Conservation (phyloP, 169 alveolate species). For the Perkinsus olseni region DNA sequence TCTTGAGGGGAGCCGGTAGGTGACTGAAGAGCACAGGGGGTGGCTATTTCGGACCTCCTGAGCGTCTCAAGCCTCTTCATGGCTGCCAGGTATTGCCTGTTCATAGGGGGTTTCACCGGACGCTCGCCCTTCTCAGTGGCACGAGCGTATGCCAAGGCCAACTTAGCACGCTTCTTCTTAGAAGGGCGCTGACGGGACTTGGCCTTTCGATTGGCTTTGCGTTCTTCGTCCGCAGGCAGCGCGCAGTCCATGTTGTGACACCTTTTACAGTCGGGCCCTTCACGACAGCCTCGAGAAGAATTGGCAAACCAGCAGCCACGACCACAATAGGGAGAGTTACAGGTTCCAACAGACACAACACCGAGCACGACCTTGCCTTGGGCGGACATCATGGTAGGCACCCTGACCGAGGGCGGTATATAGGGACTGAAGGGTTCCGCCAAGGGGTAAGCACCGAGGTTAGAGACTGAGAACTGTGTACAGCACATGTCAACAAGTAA, state of each 20-base stretch:
- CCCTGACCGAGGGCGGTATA: neutral
- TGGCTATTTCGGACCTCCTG: neutral
- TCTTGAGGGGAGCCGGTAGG: neutral
- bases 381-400: neutral
- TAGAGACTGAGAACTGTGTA: neutral
- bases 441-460: neutral
- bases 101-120: neutral
- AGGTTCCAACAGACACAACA: neutral
- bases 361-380: neutral
- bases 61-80: neutral
- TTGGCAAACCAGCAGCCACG: conserved; percentile 5
- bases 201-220: neutral
- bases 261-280: neutral
- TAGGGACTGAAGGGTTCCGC: neutral
- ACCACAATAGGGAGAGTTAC: neutral
- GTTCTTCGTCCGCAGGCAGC: neutral
- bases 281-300: neutral
- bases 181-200: neutral
- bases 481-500: neutral
- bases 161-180: neutral
- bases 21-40: neutral
- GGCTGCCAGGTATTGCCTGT: neutral
- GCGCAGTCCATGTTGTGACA: neutral
- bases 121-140: neutral
- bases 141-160: neutral